Evolutionary conservation across 441 rosid genomes (phyloP).

Genomic region (Eruca vesicaria): DNA sequence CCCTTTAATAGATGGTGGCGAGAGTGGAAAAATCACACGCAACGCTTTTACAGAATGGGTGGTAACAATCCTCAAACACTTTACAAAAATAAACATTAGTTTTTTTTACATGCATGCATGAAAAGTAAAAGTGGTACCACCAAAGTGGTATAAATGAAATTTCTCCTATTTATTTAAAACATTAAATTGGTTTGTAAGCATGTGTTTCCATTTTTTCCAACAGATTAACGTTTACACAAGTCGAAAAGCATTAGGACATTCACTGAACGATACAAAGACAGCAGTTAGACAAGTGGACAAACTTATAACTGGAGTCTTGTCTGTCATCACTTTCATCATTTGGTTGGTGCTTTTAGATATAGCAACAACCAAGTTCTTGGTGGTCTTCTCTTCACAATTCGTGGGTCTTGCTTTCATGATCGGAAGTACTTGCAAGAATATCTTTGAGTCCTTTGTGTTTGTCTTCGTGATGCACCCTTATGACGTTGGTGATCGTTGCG

Average conservation of each 20-base stretch:
- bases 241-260: slow-evolving; percentile 73
- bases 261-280: slow-evolving; percentile 82
- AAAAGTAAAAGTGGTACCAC: no score
- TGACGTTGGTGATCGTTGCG: slow-evolving; percentile 90
- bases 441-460: slow-evolving; percentile 78
- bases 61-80: slow-evolving; percentile 40
- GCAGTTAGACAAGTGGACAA: slow-evolving; percentile 75
- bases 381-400: slow-evolving; percentile 65
- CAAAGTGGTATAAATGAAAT: no score
- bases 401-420: slow-evolving; percentile 74
- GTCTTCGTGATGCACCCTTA: slow-evolving; percentile 93
- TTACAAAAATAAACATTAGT: background rate
- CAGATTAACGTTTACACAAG: slow-evolving; percentile 78
- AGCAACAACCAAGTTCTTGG: slow-evolving; percentile 65
- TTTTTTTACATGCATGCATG: background rate
- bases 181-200: background rate
- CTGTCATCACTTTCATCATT: slow-evolving; percentile 39
- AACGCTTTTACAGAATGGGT: slow-evolving; percentile 73
- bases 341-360: slow-evolving; percentile 76
- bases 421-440: slow-evolving; percentile 77
- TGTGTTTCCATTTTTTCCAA: slow-evolving; percentile 8
- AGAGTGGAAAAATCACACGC: slow-evolving; percentile 49
- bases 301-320: slow-evolving; percentile 54
- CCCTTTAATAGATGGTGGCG: slow-evolving; percentile 59
- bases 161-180: background rate